Base-by-base conservation (phyloP, 768 basidiomycete genomes). In the Daedalea quercina region DNA sequence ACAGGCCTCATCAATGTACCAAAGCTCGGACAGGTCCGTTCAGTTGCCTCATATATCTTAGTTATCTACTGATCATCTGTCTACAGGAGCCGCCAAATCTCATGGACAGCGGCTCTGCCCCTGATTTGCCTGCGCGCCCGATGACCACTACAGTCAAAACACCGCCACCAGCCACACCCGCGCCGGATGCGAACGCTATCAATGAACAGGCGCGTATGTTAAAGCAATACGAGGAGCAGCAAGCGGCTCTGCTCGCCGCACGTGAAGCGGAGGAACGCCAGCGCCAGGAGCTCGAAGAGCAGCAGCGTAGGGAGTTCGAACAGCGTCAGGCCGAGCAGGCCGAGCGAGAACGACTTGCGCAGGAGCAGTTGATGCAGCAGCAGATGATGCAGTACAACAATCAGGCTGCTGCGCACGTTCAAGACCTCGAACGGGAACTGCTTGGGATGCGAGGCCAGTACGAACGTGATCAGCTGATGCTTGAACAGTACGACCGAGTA, bases 1-100 rank as follows among this genome's bases (percentile, higher is more conserved):
- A 99, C 96, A 9, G 91, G 94, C 43, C 78, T 99, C 28, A 96
- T 98, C 64, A 99, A 98, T 67, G 94, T 99, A 2, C 96, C 96
- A 11, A 99, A 98, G 69, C 78, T 99, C 33, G 95, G 93, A 43
- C 85, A 90, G 65, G 93, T 92, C 63, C 40, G 80, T 54, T 50
- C 24, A 43, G 52, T 46, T 35, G 34, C 34, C 51, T 26, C 52
- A 13, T 31, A 19, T 44, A 50, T 13, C 33, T 28, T 24, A 26
- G 20, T 49, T 25, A 11, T 7, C 33, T 52, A 3, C 28, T 50
- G 13, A 28, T 26, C 54, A 8, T 47, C 47, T 53, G 23, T 9
- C n/a, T 19, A 0, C 56, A 96, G 91, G 95, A 97, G 73, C 95
- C 95, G 24, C 96, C 95, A n/a, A 97, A 94, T 63, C 76, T 99